Percentiles rank a stretch among this genome's conserved stretches.
These are phyloP conservation scores for Dipteronia dyeriana DNA, from an alignment of 345 rosid species.

Conservation along the genomic window DNA sequence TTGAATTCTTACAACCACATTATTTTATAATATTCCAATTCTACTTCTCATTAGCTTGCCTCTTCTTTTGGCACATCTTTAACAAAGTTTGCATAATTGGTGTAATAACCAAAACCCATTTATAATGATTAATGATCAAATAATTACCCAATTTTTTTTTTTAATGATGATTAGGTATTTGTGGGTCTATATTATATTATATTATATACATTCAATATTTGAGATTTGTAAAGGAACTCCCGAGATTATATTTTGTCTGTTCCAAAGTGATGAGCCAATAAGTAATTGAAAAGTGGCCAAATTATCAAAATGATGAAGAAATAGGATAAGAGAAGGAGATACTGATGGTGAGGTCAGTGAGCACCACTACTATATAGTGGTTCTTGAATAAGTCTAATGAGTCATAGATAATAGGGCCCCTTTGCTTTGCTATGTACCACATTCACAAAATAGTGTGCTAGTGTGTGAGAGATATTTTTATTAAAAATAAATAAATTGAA, in stretches of 20 bases:
- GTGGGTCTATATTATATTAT: conserved; percentile 21
- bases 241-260: conserved; percentile 10
- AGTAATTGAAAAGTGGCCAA: neutral
- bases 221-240: too few species aligned
- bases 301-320: conserved; percentile 29
- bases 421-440: conserved; percentile 26
- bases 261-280: neutral
- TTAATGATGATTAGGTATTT: conserved; percentile 27
- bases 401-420: conserved; percentile 12
- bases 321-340: conserved; percentile 28
- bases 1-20: neutral
- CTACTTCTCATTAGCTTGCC: conserved; percentile 24
- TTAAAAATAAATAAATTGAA: neutral
- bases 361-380: conserved; percentile 26
- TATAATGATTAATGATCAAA: neutral
- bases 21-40: neutral
- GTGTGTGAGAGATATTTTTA: neutral
- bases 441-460: neutral
- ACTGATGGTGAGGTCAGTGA: conserved; percentile 48
- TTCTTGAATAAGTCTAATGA: neutral
- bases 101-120: neutral
- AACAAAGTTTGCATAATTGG: conserved; percentile 18
- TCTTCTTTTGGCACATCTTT: conserved; percentile 20
- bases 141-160: neutral
- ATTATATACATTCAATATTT: neutral